phyloP scores from a whole-genome alignment of 352 stramenopile species.

The Plasmopara viticola region DNA sequence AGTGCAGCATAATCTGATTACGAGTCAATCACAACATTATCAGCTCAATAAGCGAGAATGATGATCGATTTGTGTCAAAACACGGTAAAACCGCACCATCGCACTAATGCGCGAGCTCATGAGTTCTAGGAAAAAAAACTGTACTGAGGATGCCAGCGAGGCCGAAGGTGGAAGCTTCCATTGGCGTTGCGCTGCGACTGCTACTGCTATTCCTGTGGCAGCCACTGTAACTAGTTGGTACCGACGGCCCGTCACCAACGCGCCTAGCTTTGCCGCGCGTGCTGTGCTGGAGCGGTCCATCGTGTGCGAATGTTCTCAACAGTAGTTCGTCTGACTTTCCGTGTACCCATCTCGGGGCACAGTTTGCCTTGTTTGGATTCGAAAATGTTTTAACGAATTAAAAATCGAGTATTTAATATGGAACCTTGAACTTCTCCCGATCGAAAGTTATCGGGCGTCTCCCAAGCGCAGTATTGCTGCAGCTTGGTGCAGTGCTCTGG shows the following conservation, averaged over 20 bases:
- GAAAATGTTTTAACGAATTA: slow-evolving; percentile 2
- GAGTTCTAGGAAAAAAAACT: slow-evolving; percentile 39
- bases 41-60: slow-evolving; percentile 6
- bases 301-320: slow-evolving; percentile 5
- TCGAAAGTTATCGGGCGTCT: not conserved
- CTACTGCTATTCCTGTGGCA: slow-evolving; percentile 46
- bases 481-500: slow-evolving; percentile 13
- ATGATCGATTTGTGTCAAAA: slow-evolving; percentile 13
- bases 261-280: slow-evolving; percentile 21
- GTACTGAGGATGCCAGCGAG: slow-evolving; percentile 5
- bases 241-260: slow-evolving; percentile 41
- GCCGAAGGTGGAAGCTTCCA: slow-evolving; percentile 11
- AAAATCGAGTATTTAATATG: no score
- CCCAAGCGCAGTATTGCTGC: slow-evolving; percentile 11
- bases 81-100: slow-evolving; percentile 26
- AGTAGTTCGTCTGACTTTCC: slow-evolving; percentile 1
- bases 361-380: not conserved
- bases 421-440: slow-evolving; percentile 13
- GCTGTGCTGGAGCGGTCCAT: slow-evolving; percentile 10
- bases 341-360: slow-evolving; percentile 7
- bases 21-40: slow-evolving; percentile 1
- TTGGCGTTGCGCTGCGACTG: slow-evolving; percentile 39
- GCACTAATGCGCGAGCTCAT: slow-evolving; percentile 49
- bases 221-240: slow-evolving; percentile 62
- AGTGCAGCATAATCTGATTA: slow-evolving; percentile 61